Base-by-base conservation (phyloP, 495 filamentous ascomycete species). In the Mycothermus thermophilus region DNA sequence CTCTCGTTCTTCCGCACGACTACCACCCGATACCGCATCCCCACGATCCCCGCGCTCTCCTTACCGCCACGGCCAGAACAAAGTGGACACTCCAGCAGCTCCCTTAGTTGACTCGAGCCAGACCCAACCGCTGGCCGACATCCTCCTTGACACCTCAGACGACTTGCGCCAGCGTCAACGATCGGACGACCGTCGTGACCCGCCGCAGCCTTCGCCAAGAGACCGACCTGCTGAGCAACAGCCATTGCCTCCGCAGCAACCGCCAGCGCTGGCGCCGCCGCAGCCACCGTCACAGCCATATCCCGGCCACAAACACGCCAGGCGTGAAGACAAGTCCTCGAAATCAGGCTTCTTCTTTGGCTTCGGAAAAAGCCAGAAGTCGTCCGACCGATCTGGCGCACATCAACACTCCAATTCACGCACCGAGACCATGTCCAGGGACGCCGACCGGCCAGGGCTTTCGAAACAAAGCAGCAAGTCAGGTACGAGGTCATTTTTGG, bases 31-130 rank as follows among this genome's bases (percentile, higher is more conserved):
- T 38, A 42, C 60, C 27, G 60, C 45, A 36, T 69, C 66, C 33
- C 66, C 66, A 27, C 62, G 57, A 43, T 68, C 67, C 14, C 68
- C 68, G 34, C 66, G 57, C 43, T 71, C 68, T 13, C 68, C 68
- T 6, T 64, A 69, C 44, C 52, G 58, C 22, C 60, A 60, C 50
- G 58, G 44, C 45, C 52, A 49, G 37, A 47, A 50, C 41, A 59
- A 49, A 34, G 15, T 51, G 25, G 53, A 49, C 32, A 39, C 34
- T 38, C 38, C 39, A 40, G 55, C 52, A 43, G 51, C 55, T 32
- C 41, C 46, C 12, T 46, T 54, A 42, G n/a, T n/a, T n/a, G n/a
- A n/a, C n/a, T n/a, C n/a, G n/a, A n/a, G n/a, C n/a, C n/a, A n/a
- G n/a, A n/a, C n/a, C n/a, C 59, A 59, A 32, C 38, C 27, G 22